Percentiles rank a stretch among this genome's conserved stretches.
Conservation (phyloP, 139 green algal genomes). For the Closterium sp. region DNA sequence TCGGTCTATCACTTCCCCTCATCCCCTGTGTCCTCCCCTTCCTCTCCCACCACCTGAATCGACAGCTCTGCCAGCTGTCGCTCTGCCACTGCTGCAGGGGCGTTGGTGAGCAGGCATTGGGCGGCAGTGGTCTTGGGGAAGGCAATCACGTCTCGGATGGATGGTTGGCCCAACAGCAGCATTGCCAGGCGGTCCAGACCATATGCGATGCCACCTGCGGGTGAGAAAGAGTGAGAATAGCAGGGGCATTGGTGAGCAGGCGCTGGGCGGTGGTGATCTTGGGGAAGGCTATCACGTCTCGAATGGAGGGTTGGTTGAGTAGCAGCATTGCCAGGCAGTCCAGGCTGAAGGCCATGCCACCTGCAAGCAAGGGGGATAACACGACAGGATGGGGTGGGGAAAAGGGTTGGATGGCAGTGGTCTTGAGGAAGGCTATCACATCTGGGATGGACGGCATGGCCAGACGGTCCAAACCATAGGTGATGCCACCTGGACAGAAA, state of each 20-base stretch:
- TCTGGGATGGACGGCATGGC: conserved; percentile 97
- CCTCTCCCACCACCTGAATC: neutral
- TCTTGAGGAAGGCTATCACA: conserved; percentile 99
- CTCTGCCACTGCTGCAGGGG: conserved; percentile 52
- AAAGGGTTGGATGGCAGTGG: conserved; percentile 52
- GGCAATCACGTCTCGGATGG: conserved; percentile 98
- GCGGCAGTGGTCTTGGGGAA: conserved; percentile 93
- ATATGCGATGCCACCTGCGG: conserved; percentile 71
- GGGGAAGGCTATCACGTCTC: conserved; percentile 99
- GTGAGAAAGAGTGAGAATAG: neutral
- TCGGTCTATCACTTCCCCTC: too few relatives aligned
- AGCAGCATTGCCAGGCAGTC: conserved; percentile 94
- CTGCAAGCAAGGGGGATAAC: conserved; percentile 22
- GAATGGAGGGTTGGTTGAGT: conserved; percentile 75
- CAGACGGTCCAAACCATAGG: conserved; percentile 89
- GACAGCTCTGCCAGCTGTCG: conserved; percentile 56
- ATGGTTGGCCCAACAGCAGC: conserved; percentile 77
- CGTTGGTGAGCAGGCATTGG: conserved; percentile 82
- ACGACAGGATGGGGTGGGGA: too few relatives aligned
- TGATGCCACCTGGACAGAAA: conserved; percentile 62
- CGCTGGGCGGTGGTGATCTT: conserved; percentile 87
- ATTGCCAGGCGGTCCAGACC: conserved; percentile 93
- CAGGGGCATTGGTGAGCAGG: conserved; percentile 75
- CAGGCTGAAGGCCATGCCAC: conserved; percentile 85
- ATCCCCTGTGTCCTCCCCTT: too few relatives aligned